Base-by-base conservation (phyloP, 805 yeast genomes). In the Yarrowia hollandica region DNA sequence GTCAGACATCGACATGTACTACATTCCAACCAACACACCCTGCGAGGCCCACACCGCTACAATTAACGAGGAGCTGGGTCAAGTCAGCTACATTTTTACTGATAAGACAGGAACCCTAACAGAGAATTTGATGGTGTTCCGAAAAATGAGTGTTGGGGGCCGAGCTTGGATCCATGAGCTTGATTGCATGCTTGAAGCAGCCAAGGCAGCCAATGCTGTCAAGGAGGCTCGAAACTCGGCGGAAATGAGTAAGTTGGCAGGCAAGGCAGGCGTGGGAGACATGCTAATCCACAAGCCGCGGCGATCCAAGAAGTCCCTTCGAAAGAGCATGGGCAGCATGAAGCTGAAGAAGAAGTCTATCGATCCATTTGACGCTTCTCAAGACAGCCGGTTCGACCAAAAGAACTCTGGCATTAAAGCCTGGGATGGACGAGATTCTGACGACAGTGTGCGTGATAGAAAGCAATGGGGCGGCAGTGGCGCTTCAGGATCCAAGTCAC, bases 51-150 rank as follows among this genome's bases (percentile, higher is more conserved):
- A 92, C 69, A 91, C 98, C 0, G 96, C 98, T 0, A 88, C 97
- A 0, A 90, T 94, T 64, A 79, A 94, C 64, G 99, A 94, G 70
- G 99, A 94, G 72, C 76, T 94, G 66, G 99, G 99, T 2, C 99
- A 94, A 70, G 97, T 95, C 1, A 86, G 96, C 50, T 91, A 92
- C 68, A 80, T 94, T 3, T 94, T 94, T 70, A 88, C 96, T 62
- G 99, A 94, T 72, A 94, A 94, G 71, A 94, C 99, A 0, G 99
- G 99, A 9, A 94, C 99, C 0, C 78, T 94, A 62, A 94, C 99
- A 0, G 98, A 94, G 66, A 94, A 94, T 69, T 74, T 85, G 66
- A 94, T 94, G 99, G 74, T 92, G 23, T 94, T 94, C 71, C 79
- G 97, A 44, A 91, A 91, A 68, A 81, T 92, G 64, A 82, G 95